Base-by-base conservation (phyloP, 2,329 filamentous ascomycete genomes). In the Cercospora janseana region DNA sequence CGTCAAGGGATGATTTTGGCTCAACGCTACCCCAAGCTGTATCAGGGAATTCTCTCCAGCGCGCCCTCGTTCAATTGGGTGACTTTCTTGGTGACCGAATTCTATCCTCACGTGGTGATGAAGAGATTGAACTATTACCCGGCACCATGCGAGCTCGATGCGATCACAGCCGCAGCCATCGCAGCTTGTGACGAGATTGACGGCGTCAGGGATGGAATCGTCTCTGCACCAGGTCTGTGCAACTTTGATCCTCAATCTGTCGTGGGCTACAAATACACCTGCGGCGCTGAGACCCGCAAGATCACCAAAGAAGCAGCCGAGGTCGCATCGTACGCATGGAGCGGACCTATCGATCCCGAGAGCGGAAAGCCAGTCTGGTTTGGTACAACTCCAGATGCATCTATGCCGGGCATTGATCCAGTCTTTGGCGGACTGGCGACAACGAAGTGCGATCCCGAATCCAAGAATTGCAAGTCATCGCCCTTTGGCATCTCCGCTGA, bases 41-140 rank as follows among this genome's bases (percentile, higher is more conserved):
- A 67, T 47, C 65, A 75, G 52, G 70, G 71, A 15, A 72, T 75
- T 43, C 48, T 71, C 3, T 70, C 72, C 4, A 51, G 54, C 4
- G 66, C 70, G 1, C 71, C 72, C 9, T 70, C 70, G 2, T 64
- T 72, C 38, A 68, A 72, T 44, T 70, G 65, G 66, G 54, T 55
- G 4, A 62, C 54, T 0, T 65, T 68, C 44, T 20, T 66, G 6
- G 38, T 61, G 1, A 58, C 63, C 1, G 59, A 62, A 12, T 59
- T 55, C 44, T 70, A 62, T 58, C 57, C 66, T 12, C 62, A 67
- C 34, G 46, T 53, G 18, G 46, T 64, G 13, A 69, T 70, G 66
- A 56, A 60, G 21, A 45, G 55, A 28, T 23, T 60, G 2, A 46
- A 56, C n/a, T 63, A 63, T 24, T 57, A 59, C 24, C 67, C 66